These are phyloP conservation scores for Ustilago nuda DNA, from an alignment of 1,284 basidiomycete species.

Conservation along the genomic window DNA sequence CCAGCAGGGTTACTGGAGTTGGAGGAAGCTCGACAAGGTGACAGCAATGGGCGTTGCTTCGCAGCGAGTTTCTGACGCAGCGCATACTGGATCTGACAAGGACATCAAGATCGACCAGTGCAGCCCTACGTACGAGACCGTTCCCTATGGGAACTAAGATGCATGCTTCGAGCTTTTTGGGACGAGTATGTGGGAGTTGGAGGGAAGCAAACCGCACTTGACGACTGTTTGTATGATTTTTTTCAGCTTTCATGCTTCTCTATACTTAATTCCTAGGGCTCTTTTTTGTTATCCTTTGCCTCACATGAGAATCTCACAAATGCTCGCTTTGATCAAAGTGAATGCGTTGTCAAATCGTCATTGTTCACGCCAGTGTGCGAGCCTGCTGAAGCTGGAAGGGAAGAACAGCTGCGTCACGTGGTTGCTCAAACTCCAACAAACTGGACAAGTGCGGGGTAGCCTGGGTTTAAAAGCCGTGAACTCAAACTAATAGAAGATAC, in stretches of 20 bases:
- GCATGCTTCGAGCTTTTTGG: background rate
- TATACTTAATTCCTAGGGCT: background rate
- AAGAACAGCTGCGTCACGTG: too few species aligned
- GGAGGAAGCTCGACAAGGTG: conserved; percentile 43
- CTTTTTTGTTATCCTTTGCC: background rate
- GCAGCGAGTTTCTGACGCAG: conserved; percentile 13
- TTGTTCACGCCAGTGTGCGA: too few species aligned
- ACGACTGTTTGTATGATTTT: too few species aligned
- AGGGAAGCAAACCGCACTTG: too few species aligned
- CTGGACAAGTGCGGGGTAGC: too few species aligned
- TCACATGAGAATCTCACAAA: background rate
- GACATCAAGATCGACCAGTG: conserved; percentile 25
- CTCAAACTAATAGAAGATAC: too few species aligned
- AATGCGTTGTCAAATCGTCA: background rate
- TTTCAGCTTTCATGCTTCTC: background rate
- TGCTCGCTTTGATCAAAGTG: background rate
- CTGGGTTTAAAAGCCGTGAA: too few species aligned
- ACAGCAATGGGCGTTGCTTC: conserved; percentile 20
- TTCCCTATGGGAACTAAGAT: conserved; percentile 25
- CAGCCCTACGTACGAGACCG: conserved; percentile 21
- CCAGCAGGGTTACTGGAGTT: conserved; percentile 32
- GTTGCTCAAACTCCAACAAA: too few species aligned
- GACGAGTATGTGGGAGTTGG: background rate
- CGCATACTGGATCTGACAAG: conserved; percentile 33
- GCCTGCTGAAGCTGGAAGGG: too few species aligned